Percentiles rank a stretch among this genome's conserved stretches.
Conservation (phyloP, 192 early-diverging fungal genomes). For the Haplosporangium gracile region DNA sequence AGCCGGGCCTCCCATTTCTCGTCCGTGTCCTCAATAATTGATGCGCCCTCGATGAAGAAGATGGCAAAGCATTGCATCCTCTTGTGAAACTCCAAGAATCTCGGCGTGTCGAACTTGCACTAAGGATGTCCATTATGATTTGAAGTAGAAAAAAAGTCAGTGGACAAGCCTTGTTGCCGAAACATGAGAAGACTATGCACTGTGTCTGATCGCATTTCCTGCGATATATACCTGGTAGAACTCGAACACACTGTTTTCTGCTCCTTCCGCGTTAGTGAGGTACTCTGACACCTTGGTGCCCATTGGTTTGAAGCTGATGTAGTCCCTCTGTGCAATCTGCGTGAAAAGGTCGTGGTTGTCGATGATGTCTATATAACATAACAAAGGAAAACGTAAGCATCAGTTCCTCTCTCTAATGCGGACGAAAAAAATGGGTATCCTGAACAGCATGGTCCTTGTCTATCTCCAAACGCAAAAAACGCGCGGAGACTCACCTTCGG, state of each 20-base stretch:
- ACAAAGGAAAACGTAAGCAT: not conserved
- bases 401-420: not conserved
- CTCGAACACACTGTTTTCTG: constrained; percentile 65
- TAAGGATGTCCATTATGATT: not conserved
- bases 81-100: constrained; percentile 83
- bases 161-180: not conserved
- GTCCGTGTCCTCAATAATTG: constrained; percentile 87
- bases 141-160: not conserved
- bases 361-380: constrained; percentile 57
- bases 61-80: constrained; percentile 85
- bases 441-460: not conserved
- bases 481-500: constrained; percentile 56
- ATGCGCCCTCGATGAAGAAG: constrained; percentile 92
- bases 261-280: constrained; percentile 52
- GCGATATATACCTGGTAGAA: constrained; percentile 72
- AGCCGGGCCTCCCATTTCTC: constrained; percentile 84
- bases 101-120: constrained; percentile 73
- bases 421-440: not conserved
- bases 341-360: constrained; percentile 76
- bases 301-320: constrained; percentile 75
- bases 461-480: not conserved
- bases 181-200: not conserved
- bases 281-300: constrained; percentile 88
- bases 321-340: constrained; percentile 70
- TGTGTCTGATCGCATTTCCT: not conserved